phyloP scores from a whole-genome alignment of 441 rosid species.

The Populus hybrid region DNA sequence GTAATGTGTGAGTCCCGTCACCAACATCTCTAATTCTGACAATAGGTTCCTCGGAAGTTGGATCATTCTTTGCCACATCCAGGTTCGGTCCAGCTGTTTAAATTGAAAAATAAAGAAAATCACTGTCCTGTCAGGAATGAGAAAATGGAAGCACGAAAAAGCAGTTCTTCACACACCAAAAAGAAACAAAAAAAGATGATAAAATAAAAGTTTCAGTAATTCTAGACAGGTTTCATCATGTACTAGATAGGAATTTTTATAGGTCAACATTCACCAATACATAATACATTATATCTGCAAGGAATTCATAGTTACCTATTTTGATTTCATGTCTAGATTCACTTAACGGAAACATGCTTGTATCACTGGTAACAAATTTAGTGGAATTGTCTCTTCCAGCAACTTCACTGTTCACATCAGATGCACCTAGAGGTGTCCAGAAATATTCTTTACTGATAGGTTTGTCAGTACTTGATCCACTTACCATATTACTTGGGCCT shows the following conservation, averaged over 20 bases:
- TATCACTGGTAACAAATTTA: conserved; percentile 20
- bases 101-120: conserved; percentile 23
- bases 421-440: conserved; percentile 6
- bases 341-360: conserved; percentile 15
- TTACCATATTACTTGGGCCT: conserved; percentile 35
- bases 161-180: not conserved
- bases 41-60: conserved; percentile 12
- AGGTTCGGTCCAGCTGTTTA: conserved; percentile 27
- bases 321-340: conserved; percentile 26
- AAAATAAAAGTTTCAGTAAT: not conserved
- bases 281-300: conserved; percentile 6
- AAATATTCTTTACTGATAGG: conserved; percentile 22
- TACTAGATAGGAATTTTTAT: not conserved
- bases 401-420: conserved; percentile 21
- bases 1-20: conserved; percentile 23
- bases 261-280: not conserved
- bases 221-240: not conserved
- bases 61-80: conserved; percentile 25
- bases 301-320: conserved; percentile 31
- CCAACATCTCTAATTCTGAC: conserved; percentile 25
- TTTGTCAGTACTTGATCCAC: conserved; percentile 22
- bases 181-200: not conserved
- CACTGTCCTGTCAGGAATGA: conserved; percentile 3
- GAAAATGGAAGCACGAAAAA: not conserved
- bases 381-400: conserved; percentile 18